Evolutionary conservation across 2,329 filamentous ascomycete genomes (phyloP), one percentile per base, ranked within the genome.

Genomic region (Botrytis porri): DNA sequence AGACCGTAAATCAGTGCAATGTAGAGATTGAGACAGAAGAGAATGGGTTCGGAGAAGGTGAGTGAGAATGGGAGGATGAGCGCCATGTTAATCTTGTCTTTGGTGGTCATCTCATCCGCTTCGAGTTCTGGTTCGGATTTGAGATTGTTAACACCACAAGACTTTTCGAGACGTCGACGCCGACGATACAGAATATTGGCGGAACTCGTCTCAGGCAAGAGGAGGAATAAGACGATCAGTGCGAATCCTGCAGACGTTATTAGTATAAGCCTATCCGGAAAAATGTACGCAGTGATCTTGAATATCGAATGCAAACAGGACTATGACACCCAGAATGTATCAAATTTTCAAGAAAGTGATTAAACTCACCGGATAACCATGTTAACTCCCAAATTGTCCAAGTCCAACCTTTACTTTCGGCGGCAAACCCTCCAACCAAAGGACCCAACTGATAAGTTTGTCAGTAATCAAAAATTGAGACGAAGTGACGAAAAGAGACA

Each of bases 61-160:
- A 91, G 86, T 77, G 88, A 84, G 48, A 87, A 81, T 5, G 89
- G 89, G 78, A 87, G 87, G 79, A 89, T 84, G 45, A 92, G 82
- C 1, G 88, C 85, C 72, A 89, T 86, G 60, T 85, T 73, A 12
- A 85, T 81, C 32, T 89, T 81, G 16, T 84, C 82, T 9, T 81
- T 81, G 1, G 84, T 79, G 35, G 82, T 86, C 79, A 88, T 83
- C 73, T 84, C 83, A n/a, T 82, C 83, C 79, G 88, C 86, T 76
- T 88, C 85, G 72, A 92, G 87, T 80, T 93, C 90, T 63, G 86
- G 86, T 78, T 91, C 87, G 0, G 87, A 86, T 80, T 87, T 86
- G 80, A 91, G 86, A 39, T 81, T 80, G 3, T 79, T 66, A 75
- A 86, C 85, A 16, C 87, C 88, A 1, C 88, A 90, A 59, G 86